Percentiles rank a stretch among this genome's conserved stretches.
Conservation (phyloP, 345 rosid species). For the Murraya koenigii region DNA sequence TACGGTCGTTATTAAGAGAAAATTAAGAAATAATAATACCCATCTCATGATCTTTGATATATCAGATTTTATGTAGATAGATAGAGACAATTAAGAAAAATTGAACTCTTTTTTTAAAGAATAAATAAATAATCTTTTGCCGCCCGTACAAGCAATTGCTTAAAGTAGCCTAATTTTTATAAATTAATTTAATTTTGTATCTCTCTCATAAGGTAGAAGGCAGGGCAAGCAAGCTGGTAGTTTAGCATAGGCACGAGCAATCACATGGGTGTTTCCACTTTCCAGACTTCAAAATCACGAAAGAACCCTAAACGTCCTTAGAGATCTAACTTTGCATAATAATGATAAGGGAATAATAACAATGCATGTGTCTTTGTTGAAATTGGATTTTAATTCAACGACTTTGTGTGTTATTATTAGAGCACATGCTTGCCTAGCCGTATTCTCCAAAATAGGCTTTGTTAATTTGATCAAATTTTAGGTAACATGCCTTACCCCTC, state of each 20-base stretch:
- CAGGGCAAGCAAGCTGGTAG: too few species aligned
- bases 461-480: neutral
- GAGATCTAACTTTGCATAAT: neutral
- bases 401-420: neutral
- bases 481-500: neutral
- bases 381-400: neutral
- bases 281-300: neutral
- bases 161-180: too few species aligned
- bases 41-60: neutral
- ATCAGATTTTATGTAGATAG: neutral
- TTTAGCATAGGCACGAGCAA: conserved; percentile 3
- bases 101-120: neutral
- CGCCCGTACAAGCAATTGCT: too few species aligned
- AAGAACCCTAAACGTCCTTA: neutral
- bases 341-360: too few species aligned
- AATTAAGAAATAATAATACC: neutral
- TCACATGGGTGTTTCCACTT: conserved; percentile 14
- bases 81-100: neutral
- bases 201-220: too few species aligned
- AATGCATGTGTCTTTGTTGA: too few species aligned
- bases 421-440: neutral
- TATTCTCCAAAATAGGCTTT: too few species aligned
- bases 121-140: too few species aligned
- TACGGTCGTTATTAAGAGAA: too few species aligned
- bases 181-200: too few species aligned